Conservation (phyloP, 179 eudicot species). For the Beta corolliflora region DNA sequence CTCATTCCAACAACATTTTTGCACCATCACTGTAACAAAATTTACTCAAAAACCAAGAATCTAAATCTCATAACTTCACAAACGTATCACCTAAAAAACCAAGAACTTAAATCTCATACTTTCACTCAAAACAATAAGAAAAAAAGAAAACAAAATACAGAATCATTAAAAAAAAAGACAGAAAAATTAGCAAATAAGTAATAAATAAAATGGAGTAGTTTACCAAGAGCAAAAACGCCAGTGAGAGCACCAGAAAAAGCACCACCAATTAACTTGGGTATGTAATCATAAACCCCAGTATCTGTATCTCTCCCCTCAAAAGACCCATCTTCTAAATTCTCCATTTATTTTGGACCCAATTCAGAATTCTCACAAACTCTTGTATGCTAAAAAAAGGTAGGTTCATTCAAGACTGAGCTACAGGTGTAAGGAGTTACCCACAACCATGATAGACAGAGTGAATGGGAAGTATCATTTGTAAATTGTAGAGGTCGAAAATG, state of each 20-base stretch:
- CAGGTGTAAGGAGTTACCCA: constrained; percentile 20
- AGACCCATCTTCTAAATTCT: constrained; percentile 31
- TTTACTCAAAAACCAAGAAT: background rate
- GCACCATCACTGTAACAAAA: background rate
- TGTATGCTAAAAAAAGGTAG: background rate
- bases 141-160: background rate
- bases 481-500: background rate
- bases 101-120: no score
- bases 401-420: background rate
- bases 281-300: constrained; percentile 41
- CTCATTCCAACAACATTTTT: background rate
- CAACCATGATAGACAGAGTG: background rate
- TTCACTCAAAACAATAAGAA: background rate
- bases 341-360: constrained; percentile 30
- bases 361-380: constrained; percentile 3
- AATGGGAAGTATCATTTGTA: constrained; percentile 7
- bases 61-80: background rate
- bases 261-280: constrained; percentile 47
- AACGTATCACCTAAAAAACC: background rate
- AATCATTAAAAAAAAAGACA: background rate
- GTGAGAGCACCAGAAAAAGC: constrained; percentile 64
- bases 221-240: constrained; percentile 64
- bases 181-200: background rate
- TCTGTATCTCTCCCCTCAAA: constrained; percentile 25
- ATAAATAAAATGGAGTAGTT: background rate